A percentile compares a stretch with the other conserved stretches of the same genome.
phyloP scores from a whole-genome alignment of 2,329 filamentous ascomycete species.

The Dactylellina parvicollis region DNA sequence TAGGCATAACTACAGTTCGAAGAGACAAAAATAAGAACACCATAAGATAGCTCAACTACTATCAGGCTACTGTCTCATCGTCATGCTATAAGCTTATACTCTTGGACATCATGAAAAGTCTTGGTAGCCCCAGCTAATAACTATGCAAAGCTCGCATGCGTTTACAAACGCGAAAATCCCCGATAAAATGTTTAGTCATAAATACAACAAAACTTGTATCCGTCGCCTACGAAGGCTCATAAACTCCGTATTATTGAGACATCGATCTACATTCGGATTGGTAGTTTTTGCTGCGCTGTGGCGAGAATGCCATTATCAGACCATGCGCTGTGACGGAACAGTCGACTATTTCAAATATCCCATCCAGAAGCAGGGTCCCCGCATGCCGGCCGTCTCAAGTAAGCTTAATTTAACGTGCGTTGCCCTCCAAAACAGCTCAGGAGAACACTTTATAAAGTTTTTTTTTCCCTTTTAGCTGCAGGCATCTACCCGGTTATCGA shows the following conservation, averaged over 20 bases:
- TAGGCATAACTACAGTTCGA: background rate
- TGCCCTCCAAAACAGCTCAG: background rate
- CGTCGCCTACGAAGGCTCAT: background rate
- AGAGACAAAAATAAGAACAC: background rate
- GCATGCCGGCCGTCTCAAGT: background rate
- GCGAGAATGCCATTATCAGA: background rate
- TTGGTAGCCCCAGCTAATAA: background rate
- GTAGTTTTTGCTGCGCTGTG: too few relatives aligned
- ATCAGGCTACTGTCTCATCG: background rate
- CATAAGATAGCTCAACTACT: background rate
- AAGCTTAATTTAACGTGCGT: background rate
- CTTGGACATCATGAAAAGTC: background rate
- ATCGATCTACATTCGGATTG: too few relatives aligned
- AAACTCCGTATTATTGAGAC: too few relatives aligned
- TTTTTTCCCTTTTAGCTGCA: background rate
- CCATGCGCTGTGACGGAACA: background rate
- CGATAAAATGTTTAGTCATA: slow-evolving; percentile 1
- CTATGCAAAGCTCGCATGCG: too few relatives aligned
- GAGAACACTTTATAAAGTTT: too few relatives aligned
- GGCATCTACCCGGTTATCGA: background rate
- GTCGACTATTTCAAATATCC: background rate
- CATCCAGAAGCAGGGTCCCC: background rate
- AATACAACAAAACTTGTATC: background rate
- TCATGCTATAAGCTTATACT: background rate
- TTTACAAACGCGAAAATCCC: background rate